Percentiles rank a stretch among this genome's conserved stretches.
phyloP scores from a whole-genome alignment of 2,329 filamentous ascomycete genomes.

The Ophiostoma fasciatum region DNA sequence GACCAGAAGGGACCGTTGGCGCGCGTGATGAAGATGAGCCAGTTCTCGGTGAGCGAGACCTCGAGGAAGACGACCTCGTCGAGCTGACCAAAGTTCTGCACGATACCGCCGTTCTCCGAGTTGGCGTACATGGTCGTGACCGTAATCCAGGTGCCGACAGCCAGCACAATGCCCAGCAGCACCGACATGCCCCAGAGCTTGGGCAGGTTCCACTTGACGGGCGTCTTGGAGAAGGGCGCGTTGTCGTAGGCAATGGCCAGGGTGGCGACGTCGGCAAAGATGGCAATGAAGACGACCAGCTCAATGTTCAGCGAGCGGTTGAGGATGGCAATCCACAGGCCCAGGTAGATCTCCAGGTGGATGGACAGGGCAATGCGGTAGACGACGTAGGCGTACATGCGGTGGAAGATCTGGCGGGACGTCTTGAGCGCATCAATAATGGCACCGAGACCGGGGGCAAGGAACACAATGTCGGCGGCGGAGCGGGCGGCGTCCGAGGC shows the following conservation, averaged over 20 bases:
- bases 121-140: slow-evolving; percentile 69
- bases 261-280: slow-evolving; percentile 86
- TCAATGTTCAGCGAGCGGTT: slow-evolving; percentile 76
- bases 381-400: slow-evolving; percentile 92
- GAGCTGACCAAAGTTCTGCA: slow-evolving; percentile 73
- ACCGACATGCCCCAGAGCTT: slow-evolving; percentile 91
- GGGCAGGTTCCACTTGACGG: slow-evolving; percentile 90
- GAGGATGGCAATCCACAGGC: slow-evolving; percentile 79
- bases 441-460: slow-evolving; percentile 77
- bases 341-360: slow-evolving; percentile 82
- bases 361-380: slow-evolving; percentile 89
- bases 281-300: slow-evolving; percentile 84
- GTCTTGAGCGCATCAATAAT: slow-evolving; percentile 91
- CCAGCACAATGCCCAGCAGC: slow-evolving; percentile 66
- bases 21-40: slow-evolving; percentile 93
- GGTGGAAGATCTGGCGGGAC: slow-evolving; percentile 88
- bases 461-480: slow-evolving; percentile 86
- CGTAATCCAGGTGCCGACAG: slow-evolving; percentile 75
- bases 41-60: slow-evolving; percentile 85
- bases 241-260: slow-evolving; percentile 90
- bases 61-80: slow-evolving; percentile 79
- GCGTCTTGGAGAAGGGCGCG: slow-evolving; percentile 69
- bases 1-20: slow-evolving; percentile 89
- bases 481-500: slow-evolving; percentile 82
- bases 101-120: slow-evolving; percentile 62